These are phyloP conservation scores for Hypericum androsaemum DNA, from an alignment of 345 rosid genomes.

Conservation along the genomic window DNA sequence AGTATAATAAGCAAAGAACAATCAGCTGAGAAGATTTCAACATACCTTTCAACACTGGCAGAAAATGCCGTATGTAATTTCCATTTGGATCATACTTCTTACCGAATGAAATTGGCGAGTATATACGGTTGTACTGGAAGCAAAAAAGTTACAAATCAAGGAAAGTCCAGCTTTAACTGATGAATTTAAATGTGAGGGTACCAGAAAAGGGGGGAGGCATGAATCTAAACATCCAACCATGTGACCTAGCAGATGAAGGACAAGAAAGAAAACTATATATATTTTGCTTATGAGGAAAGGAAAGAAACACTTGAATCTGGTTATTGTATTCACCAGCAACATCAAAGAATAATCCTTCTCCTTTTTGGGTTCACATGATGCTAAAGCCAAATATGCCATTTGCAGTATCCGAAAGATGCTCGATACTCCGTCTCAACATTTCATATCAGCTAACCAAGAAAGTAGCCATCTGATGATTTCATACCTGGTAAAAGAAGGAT, in stretches of 20 bases:
- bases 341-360: not conserved
- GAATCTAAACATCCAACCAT: too few species aligned
- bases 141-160: conserved; percentile 6
- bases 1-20: not conserved
- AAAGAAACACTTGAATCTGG: not conserved
- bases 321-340: not conserved
- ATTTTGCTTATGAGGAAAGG: too few species aligned
- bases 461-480: not conserved
- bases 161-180: not conserved
- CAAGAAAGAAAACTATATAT: too few species aligned
- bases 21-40: conserved; percentile 2
- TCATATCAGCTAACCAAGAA: conserved; percentile 3
- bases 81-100: conserved; percentile 89
- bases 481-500: conserved; percentile 91
- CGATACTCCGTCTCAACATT: too few species aligned
- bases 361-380: too few species aligned
- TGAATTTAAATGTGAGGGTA: too few species aligned
- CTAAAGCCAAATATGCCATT: not conserved
- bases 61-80: conserved; percentile 71
- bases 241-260: too few species aligned
- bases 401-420: too few species aligned
- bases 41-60: conserved; percentile 82
- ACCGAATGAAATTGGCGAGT: conserved; percentile 80
- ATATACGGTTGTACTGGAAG: conserved; percentile 71
- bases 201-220: too few species aligned